Evolutionary conservation across 345 rosid genomes (phyloP).

Genomic region (Populus davidiana): DNA sequence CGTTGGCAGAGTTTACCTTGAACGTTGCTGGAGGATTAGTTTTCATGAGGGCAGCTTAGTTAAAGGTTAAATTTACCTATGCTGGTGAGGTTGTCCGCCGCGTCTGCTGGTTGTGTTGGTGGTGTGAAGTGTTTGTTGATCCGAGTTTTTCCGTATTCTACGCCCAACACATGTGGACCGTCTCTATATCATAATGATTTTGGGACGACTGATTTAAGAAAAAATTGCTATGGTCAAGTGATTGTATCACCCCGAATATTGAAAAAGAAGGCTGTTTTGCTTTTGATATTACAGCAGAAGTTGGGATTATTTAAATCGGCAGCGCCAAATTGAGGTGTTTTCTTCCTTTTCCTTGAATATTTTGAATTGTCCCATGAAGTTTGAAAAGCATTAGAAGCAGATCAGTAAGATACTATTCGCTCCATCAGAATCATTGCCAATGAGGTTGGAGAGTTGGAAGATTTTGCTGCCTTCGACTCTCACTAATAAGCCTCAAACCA

Average conservation of each 20-base stretch:
- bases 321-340: neutral
- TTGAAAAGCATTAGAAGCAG: neutral
- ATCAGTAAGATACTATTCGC: neutral
- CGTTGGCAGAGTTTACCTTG: constrained; percentile 82
- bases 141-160: constrained; percentile 39
- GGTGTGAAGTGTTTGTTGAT: constrained; percentile 67
- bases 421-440: neutral
- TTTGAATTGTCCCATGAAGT: neutral
- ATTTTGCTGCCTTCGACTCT: neutral
- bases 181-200: too few species aligned
- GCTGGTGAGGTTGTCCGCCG: constrained; percentile 47
- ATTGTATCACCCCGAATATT: neutral
- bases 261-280: neutral
- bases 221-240: neutral
- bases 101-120: neutral
- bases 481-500: neutral
- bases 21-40: constrained; percentile 68
- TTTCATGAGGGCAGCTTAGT: constrained; percentile 81
- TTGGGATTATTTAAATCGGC: neutral
- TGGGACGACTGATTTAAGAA: too few species aligned
- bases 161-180: too few species aligned
- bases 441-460: neutral
- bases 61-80: constrained; percentile 69
- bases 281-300: neutral
- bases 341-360: too few species aligned